These are phyloP conservation scores for Alternaria arborescens DNA, from an alignment of 2,329 filamentous ascomycete species.

Conservation along the genomic window DNA sequence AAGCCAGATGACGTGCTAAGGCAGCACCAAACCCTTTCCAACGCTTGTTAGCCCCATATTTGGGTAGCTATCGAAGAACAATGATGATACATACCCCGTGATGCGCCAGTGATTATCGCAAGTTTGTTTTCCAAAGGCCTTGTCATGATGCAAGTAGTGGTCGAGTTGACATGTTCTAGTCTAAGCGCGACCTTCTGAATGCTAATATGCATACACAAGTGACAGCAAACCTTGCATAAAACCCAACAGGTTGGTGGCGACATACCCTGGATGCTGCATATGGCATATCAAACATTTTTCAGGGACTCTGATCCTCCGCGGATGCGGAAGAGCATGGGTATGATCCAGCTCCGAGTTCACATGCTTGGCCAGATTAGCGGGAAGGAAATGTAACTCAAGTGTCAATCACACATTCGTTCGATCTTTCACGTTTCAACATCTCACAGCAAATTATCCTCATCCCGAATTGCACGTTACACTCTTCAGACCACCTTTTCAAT, in stretches of 20 bases:
- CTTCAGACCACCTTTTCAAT: too few relatives aligned
- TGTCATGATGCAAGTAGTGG: neutral
- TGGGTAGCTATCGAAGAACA: neutral
- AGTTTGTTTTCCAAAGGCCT: conserved; percentile 69
- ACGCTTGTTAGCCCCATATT: neutral
- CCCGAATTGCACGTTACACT: too few relatives aligned
- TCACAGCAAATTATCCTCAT: too few relatives aligned
- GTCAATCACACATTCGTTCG: too few relatives aligned
- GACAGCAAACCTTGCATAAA: neutral
- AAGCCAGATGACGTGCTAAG: conserved; percentile 72
- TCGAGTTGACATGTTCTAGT: neutral
- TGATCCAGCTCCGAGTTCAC: neutral
- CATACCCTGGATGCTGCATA: neutral
- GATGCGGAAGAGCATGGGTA: neutral
- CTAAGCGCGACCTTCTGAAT: neutral
- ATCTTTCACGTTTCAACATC: too few relatives aligned
- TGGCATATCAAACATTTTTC: neutral
- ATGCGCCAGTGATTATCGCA: conserved; percentile 78
- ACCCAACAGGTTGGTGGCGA: neutral
- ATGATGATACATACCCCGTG: conserved; percentile 65
- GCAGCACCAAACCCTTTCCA: conserved; percentile 72
- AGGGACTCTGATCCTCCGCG: neutral
- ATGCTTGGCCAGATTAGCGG: neutral
- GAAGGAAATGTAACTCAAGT: too few relatives aligned
- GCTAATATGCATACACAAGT: neutral